Evolutionary conservation across 1,139 yeast species (phyloP).

Genomic region (Debaryomyces psychrophilus): DNA sequence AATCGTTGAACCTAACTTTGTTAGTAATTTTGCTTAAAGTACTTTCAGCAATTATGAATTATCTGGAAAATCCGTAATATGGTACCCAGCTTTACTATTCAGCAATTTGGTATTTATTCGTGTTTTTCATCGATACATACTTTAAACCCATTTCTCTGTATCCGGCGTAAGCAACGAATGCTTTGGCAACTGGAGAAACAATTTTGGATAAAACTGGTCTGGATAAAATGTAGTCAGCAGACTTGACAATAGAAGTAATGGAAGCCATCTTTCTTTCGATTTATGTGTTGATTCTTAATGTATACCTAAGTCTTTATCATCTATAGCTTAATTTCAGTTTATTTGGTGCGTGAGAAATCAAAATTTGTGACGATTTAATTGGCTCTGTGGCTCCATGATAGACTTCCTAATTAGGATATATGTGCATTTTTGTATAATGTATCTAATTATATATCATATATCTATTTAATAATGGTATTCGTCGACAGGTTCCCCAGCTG

Average conservation of each 20-base stretch:
- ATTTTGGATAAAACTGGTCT: conserved; percentile 78
- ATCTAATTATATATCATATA: not conserved
- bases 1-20: conserved; percentile 67
- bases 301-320: not conserved
- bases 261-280: conserved; percentile 54
- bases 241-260: conserved; percentile 79
- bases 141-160: conserved; percentile 92
- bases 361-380: conserved; percentile 23
- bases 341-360: conserved; percentile 14
- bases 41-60: not conserved
- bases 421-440: conserved; percentile 4
- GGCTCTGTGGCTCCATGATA: conserved; percentile 20
- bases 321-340: conserved; percentile 1
- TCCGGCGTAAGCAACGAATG: conserved; percentile 75
- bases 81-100: not conserved
- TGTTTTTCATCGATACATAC: conserved; percentile 32
- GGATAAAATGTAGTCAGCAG: conserved; percentile 78
- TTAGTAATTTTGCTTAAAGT: conserved; percentile 19
- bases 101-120: not conserved
- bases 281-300: not conserved
- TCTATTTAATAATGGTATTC: conserved; percentile 40
- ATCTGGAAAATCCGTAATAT: not conserved
- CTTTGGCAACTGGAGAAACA: conserved; percentile 77
- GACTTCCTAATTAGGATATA: conserved; percentile 29
- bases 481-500: conserved; percentile 36